phyloP scores from a whole-genome alignment of 139 green algal genomes.

The Zygnema cylindricum region DNA sequence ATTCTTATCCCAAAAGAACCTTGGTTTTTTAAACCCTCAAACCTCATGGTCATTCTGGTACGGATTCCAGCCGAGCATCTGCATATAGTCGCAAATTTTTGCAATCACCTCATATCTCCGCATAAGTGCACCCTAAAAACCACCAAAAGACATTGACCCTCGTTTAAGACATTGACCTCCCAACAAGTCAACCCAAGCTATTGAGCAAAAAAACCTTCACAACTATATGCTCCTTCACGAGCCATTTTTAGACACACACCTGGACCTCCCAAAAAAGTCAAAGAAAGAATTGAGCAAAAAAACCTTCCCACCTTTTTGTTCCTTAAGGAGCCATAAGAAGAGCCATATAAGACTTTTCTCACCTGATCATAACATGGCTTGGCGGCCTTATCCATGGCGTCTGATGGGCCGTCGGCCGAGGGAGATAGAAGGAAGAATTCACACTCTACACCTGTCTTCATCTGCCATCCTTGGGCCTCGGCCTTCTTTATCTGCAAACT shows the following conservation, averaged over 20 bases:
- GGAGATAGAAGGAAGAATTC: conserved; percentile 42
- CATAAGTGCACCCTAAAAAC: conserved; percentile 42
- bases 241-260: too few relatives aligned
- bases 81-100: conserved; percentile 43
- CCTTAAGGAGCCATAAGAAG: too few relatives aligned
- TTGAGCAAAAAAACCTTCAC: too few relatives aligned
- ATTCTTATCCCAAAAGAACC: too few relatives aligned
- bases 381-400: conserved; percentile 12
- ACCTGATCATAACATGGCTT: conserved; percentile 52
- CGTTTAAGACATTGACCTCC: too few relatives aligned
- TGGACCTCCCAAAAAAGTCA: too few relatives aligned
- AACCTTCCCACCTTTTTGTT: too few relatives aligned
- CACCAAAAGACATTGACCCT: too few relatives aligned
- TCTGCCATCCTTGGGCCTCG: neutral
- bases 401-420: neutral
- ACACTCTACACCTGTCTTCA: conserved; percentile 45
- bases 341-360: neutral
- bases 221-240: too few relatives aligned
- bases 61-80: conserved; percentile 40
- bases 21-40: neutral
- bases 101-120: conserved; percentile 27
- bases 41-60: conserved; percentile 51
- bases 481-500: neutral
- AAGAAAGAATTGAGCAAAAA: too few relatives aligned
- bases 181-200: too few relatives aligned